A percentile compares a stretch with the other conserved stretches of the same genome.
Conservation (phyloP, 108 stramenopile genomes). For the Epithemia pelagica region DNA sequence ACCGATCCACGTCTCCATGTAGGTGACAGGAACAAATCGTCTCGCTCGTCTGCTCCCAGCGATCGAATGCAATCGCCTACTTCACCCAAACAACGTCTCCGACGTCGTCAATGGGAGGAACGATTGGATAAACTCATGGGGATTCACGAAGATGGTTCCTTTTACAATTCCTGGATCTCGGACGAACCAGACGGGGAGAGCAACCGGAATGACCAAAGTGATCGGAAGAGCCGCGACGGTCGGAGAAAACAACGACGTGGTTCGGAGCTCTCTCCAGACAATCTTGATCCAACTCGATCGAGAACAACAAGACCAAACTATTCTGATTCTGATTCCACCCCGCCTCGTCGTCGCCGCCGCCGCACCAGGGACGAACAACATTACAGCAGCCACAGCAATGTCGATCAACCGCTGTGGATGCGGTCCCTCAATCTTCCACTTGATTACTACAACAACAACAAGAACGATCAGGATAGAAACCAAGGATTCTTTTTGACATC, state of each 20-base stretch:
- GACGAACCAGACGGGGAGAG: neutral
- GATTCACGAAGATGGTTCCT: constrained; percentile 10
- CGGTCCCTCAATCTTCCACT: neutral
- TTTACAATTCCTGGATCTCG: constrained; percentile 10
- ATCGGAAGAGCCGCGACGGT: neutral
- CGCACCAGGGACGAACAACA: no score
- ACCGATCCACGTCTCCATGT: neutral
- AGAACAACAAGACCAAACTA: neutral
- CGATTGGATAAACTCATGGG: constrained; percentile 12
- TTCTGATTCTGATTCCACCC: neutral
- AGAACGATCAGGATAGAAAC: no score
- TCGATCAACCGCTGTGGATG: neutral
- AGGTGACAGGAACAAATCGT: neutral
- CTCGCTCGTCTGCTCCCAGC: neutral
- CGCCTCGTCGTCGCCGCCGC: neutral
- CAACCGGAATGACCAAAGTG: neutral
- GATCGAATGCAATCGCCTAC: neutral
- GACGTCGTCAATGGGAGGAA: constrained; percentile 11
- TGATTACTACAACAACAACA: neutral
- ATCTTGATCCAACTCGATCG: no score
- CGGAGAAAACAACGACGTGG: no score
- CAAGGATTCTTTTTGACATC: neutral
- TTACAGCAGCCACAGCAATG: no score
- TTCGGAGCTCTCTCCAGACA: no score
- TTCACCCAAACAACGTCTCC: neutral